A percentile compares a stretch with the other conserved stretches of the same genome.
These are phyloP conservation scores for Coemansia sp. DNA, from an alignment of 192 early-diverging fungal species.

Conservation along the genomic window DNA sequence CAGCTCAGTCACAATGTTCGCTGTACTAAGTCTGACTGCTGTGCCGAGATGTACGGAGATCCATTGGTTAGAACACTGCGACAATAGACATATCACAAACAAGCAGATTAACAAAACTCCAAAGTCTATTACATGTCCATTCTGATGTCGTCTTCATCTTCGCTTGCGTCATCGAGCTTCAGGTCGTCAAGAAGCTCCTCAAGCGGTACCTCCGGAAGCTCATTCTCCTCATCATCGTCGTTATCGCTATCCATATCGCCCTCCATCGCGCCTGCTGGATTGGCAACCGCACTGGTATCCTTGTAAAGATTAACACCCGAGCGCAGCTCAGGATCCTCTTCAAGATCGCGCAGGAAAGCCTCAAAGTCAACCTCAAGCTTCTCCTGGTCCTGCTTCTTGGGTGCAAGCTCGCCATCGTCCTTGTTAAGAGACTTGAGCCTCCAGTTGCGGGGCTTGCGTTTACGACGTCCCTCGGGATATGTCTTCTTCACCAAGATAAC, in stretches of 20 bases:
- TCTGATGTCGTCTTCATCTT: constrained; percentile 35
- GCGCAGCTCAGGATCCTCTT: constrained; percentile 96
- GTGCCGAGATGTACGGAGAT: too few species aligned
- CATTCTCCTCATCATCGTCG: constrained; percentile 72
- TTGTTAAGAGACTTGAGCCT: constrained; percentile 85
- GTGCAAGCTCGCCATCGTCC: constrained; percentile 82
- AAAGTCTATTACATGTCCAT: constrained; percentile 24
- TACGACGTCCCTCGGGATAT: constrained; percentile 86
- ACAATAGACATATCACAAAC: too few species aligned
- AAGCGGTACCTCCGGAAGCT: constrained; percentile 91
- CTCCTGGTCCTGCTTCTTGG: constrained; percentile 74
- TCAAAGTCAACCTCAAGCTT: constrained; percentile 89
- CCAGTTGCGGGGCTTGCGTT: constrained; percentile 86
- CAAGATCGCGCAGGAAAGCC: constrained; percentile 94
- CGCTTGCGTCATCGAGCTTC: constrained; percentile 65
- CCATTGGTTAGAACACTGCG: too few species aligned
- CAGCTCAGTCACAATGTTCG: too few species aligned
- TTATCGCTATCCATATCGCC: constrained; percentile 37
- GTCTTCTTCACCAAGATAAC: constrained; percentile 90
- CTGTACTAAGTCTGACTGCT: too few species aligned
- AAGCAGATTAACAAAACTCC: neutral
- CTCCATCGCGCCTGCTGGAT: constrained; percentile 20
- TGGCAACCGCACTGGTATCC: constrained; percentile 17
- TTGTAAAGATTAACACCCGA: constrained; percentile 95
- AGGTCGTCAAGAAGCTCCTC: constrained; percentile 95